Evolutionary conservation across 2,329 filamentous ascomycete species (phyloP).

Genomic region (Truncatella angustata): DNA sequence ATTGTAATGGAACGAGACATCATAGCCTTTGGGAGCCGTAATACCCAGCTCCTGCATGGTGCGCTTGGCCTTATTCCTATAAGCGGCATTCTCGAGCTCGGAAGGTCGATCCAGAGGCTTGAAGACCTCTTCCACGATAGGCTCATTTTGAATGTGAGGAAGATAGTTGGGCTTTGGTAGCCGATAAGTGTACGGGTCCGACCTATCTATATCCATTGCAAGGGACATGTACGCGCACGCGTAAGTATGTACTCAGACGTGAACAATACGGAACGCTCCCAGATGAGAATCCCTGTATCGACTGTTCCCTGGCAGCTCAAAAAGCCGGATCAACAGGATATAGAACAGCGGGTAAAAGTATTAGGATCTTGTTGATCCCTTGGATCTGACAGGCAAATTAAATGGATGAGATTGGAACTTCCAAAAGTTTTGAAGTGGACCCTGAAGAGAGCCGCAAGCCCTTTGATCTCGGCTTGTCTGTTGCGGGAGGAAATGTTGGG

Average conservation of each 20-base stretch:
- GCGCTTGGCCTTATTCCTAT: slow-evolving; percentile 56
- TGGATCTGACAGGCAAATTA: too few species aligned
- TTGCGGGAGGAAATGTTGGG: too few species aligned
- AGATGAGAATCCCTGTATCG: too few species aligned
- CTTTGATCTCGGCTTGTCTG: too few species aligned
- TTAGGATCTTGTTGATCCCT: too few species aligned
- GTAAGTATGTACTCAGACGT: not conserved
- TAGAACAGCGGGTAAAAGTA: too few species aligned
- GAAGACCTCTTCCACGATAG: slow-evolving; percentile 51
- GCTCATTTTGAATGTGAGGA: slow-evolving; percentile 52
- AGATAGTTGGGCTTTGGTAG: slow-evolving; percentile 60
- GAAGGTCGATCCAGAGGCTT: slow-evolving; percentile 48
- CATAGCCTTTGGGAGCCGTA: slow-evolving; percentile 78
- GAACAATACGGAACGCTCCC: too few species aligned
- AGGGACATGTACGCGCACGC: not conserved
- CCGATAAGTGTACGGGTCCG: slow-evolving; percentile 32
- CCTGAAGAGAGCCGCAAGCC: too few species aligned
- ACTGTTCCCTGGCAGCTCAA: too few species aligned
- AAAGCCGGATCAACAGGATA: too few species aligned
- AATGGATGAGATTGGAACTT: too few species aligned
- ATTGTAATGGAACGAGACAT: slow-evolving; percentile 93
- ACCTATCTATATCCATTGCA: not conserved
- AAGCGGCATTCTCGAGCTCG: slow-evolving; percentile 55
- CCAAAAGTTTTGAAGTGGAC: too few species aligned
- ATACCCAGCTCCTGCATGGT: slow-evolving; percentile 65